Evolutionary conservation across 768 basidiomycete genomes (phyloP).

Genomic region (Rhodotorula graminis): DNA sequence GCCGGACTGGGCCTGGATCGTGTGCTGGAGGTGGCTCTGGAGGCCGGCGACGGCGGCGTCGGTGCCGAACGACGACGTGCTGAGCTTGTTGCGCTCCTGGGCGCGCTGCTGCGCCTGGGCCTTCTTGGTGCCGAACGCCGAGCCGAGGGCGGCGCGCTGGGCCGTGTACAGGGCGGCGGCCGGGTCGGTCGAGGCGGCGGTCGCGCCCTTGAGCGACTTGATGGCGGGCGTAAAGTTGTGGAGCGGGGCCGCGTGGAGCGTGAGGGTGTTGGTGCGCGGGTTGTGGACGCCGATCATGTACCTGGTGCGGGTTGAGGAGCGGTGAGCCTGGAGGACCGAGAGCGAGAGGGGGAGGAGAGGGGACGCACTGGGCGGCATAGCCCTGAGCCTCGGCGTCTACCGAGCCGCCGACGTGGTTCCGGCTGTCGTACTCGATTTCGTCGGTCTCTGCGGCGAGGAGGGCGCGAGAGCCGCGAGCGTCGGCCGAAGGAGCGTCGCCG

Average conservation of each 20-base stretch:
- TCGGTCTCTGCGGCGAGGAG: slow-evolving; percentile 78
- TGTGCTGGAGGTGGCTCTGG: slow-evolving; percentile 63
- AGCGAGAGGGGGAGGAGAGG: background rate
- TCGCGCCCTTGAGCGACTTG: slow-evolving; percentile 67
- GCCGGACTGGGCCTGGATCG: slow-evolving; percentile 68
- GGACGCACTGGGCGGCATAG: slow-evolving; percentile 15
- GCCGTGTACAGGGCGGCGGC: slow-evolving; percentile 45
- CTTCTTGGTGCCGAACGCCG: slow-evolving; percentile 92
- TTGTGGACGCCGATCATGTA: slow-evolving; percentile 81
- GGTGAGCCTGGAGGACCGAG: background rate
- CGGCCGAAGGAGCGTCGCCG: background rate
- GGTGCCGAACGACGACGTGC: slow-evolving; percentile 78
- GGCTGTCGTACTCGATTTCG: slow-evolving; percentile 72
- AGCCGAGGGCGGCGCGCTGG: slow-evolving; percentile 64
- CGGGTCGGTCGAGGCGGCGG: slow-evolving; percentile 51
- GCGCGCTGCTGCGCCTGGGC: slow-evolving; percentile 79
- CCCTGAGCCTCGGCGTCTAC: slow-evolving; percentile 4
- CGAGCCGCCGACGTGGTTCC: slow-evolving; percentile 43
- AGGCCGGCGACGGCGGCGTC: slow-evolving; percentile 54
- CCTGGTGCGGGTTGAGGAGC: slow-evolving; percentile 47
- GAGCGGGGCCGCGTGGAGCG: slow-evolving; percentile 63
- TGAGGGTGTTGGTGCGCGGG: slow-evolving; percentile 65
- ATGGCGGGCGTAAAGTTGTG: slow-evolving; percentile 70
- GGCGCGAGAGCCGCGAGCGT: slow-evolving; percentile 40
- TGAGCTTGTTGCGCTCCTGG: slow-evolving; percentile 81